phyloP scores from a whole-genome alignment of 2,329 filamentous ascomycete species.

The Aspergillus sp. region DNA sequence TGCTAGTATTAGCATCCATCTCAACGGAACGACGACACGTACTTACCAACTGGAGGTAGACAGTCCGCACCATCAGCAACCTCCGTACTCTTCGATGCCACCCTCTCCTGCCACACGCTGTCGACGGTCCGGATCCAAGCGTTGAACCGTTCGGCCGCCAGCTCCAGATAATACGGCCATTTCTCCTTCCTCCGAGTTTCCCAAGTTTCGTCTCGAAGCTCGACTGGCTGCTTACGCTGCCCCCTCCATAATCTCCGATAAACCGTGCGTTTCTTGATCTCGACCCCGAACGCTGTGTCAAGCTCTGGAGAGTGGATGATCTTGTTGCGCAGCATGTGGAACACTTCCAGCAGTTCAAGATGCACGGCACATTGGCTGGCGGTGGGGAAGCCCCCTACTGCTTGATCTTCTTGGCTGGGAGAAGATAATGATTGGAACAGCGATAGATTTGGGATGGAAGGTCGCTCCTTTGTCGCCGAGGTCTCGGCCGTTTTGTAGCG shows the following conservation, averaged over 20 bases:
- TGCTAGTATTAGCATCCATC: slow-evolving; percentile 15
- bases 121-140: slow-evolving; percentile 10
- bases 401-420: background rate
- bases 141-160: slow-evolving; percentile 12
- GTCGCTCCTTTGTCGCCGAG: background rate
- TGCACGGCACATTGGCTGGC: slow-evolving; percentile 14
- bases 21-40: background rate
- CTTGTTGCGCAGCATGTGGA: slow-evolving; percentile 7
- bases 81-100: background rate
- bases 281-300: slow-evolving; percentile 6
- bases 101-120: background rate
- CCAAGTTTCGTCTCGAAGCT: background rate
- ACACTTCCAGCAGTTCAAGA: slow-evolving; percentile 16
- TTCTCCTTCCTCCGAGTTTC: slow-evolving; percentile 1
- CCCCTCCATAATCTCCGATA: background rate
- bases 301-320: slow-evolving; percentile 10
- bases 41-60: slow-evolving; percentile 58
- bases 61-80: background rate
- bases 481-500: background rate
- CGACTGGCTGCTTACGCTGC: background rate
- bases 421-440: background rate
- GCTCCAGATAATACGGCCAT: slow-evolving; percentile 12
- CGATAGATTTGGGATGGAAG: background rate
- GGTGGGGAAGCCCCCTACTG: slow-evolving; percentile 2
- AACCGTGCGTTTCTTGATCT: background rate